These are phyloP conservation scores for Mycena maculata DNA, from an alignment of 768 basidiomycete genomes.

Conservation along the genomic window DNA sequence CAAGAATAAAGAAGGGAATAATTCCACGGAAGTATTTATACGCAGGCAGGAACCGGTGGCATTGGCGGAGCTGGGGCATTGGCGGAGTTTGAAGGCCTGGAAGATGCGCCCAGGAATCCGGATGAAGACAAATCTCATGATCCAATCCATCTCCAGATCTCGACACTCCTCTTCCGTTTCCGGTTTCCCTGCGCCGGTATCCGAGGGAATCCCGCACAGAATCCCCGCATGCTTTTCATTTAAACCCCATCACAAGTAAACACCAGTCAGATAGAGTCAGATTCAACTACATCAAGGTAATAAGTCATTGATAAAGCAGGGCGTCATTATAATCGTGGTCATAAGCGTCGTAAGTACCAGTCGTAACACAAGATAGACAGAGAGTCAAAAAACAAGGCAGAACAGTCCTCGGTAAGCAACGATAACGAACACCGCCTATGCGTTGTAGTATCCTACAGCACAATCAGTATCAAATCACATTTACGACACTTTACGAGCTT, in stretches of 20 bases:
- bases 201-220: constrained; percentile 29
- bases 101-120: constrained; percentile 16
- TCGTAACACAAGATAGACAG: constrained; percentile 41
- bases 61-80: constrained; percentile 29
- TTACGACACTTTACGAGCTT: constrained; percentile 43
- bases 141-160: constrained; percentile 11
- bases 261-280: too few relatives aligned
- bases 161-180: not conserved
- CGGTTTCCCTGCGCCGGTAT: constrained; percentile 18
- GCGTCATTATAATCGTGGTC: constrained; percentile 41
- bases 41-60: constrained; percentile 15
- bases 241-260: constrained; percentile 2
- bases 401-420: constrained; percentile 37
- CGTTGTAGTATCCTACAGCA: constrained; percentile 63
- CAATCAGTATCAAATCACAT: constrained; percentile 37
- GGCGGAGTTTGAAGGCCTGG: constrained; percentile 17
- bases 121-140: constrained; percentile 8
- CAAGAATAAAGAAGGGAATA: constrained; percentile 43
- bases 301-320: constrained; percentile 41
- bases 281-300: constrained; percentile 40
- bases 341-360: constrained; percentile 29
- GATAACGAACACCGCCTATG: constrained; percentile 47
- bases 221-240: constrained; percentile 35
- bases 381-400: constrained; percentile 33
- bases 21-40: constrained; percentile 37